A percentile compares a stretch with the other conserved stretches of the same genome.
Conservation (phyloP, 2,329 filamentous ascomycete species). For the Cladorrhinum sp. region DNA sequence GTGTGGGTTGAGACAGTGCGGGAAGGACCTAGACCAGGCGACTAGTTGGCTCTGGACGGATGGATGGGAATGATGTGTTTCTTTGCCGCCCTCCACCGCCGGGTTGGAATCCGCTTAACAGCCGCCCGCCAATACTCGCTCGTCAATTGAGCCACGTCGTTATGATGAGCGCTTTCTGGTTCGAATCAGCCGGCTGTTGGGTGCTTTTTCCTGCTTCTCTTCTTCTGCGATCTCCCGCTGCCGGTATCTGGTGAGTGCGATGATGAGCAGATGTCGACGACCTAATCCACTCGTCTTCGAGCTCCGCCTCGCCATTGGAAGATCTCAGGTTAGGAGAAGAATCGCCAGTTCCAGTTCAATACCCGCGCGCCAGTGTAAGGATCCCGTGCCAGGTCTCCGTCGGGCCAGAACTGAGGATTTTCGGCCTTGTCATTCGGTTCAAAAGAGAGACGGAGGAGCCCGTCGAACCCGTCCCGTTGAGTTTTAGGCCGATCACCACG, state of each 20-base stretch:
- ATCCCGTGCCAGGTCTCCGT: background rate
- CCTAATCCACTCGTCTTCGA: background rate
- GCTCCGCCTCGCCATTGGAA: background rate
- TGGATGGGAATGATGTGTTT: background rate
- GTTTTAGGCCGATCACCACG: slow-evolving; percentile 11
- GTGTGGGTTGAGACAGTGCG: background rate
- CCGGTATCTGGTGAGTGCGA: background rate
- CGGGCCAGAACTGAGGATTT: background rate
- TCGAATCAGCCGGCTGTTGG: slow-evolving; percentile 10
- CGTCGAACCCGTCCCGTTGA: slow-evolving; percentile 7
- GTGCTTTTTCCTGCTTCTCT: background rate
- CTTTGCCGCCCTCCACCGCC: slow-evolving; percentile 7
- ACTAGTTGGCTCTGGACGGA: background rate
- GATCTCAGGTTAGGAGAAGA: background rate
- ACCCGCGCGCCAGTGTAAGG: background rate
- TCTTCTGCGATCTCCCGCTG: background rate
- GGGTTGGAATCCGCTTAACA: slow-evolving; percentile 1
- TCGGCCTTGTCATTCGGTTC: slow-evolving; percentile 11
- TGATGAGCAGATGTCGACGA: background rate
- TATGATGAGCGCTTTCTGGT: slow-evolving; percentile 12
- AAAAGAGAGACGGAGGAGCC: slow-evolving; percentile 3
- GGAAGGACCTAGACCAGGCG: slow-evolving; percentile 2
- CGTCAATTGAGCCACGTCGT: slow-evolving; percentile 4
- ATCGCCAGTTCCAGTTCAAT: background rate
- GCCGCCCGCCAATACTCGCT: slow-evolving; percentile 7